A percentile compares a stretch with the other conserved stretches of the same genome.
Evolutionary conservation across 169 alveolate genomes (phyloP).

Genomic region (Plasmodium knowlesi): DNA sequence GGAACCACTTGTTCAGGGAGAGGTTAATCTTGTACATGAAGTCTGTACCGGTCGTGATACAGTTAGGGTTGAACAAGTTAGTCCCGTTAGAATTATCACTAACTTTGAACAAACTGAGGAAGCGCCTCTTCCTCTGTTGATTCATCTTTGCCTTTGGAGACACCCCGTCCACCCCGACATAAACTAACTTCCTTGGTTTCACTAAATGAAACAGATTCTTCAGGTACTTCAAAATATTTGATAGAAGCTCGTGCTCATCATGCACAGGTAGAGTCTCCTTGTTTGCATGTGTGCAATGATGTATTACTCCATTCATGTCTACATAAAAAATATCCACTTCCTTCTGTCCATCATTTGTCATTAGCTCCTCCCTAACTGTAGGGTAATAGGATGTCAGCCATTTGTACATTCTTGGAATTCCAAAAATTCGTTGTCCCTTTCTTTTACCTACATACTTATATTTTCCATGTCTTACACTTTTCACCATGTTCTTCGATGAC

Average conservation of each 20-base stretch:
- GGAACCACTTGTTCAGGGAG: constrained; percentile 78
- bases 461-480: too few species aligned
- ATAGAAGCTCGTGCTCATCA: constrained; percentile 72
- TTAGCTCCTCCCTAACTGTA: constrained; percentile 64
- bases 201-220: constrained; percentile 92
- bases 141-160: constrained; percentile 98
- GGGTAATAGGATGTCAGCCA: constrained; percentile 69
- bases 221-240: constrained; percentile 90
- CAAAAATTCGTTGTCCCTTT: constrained; percentile 7
- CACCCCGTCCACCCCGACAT: constrained; percentile 97
- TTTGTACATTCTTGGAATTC: constrained; percentile 63
- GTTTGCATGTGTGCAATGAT: constrained; percentile 93
- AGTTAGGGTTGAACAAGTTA: constrained; percentile 87
- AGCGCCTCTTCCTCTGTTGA: constrained; percentile 94
- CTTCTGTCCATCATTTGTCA: constrained; percentile 18
- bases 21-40: constrained; percentile 90
- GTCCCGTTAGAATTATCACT: constrained; percentile 64
- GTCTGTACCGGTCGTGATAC: constrained; percentile 97
- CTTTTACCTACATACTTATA: neutral
- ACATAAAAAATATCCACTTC: constrained; percentile 92
- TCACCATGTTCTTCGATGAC: neutral
- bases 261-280: constrained; percentile 76
- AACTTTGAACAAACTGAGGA: constrained; percentile 91
- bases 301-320: constrained; percentile 97
- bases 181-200: constrained; percentile 91